Evolutionary conservation across 179 eudicot genomes (phyloP), one percentile per base, ranked within the genome.

Genomic region (Carnegiea gigantea): DNA sequence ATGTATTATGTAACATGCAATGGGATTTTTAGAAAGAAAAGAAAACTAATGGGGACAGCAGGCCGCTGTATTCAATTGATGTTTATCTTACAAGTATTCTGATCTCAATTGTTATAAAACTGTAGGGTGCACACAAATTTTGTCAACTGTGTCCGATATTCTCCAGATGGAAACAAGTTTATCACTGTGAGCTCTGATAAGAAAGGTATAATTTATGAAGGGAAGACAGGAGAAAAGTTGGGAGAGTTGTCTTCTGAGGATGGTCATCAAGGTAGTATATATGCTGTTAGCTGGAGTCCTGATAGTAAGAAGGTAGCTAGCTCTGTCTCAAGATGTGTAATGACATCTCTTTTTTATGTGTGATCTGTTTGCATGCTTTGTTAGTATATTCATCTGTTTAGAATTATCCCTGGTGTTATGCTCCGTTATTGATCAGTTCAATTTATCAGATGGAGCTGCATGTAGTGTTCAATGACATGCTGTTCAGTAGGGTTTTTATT

Each of bases 261-360:
- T 82, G 95, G 93, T 75, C 99, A 96, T 86, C 92, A 86, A 78
- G 99, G 99, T 65, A 96, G 98, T 87, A 91, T 96, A 80, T 96
- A 96, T 86, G 97, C 99, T 40, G 93, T 93, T 75, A 94, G 98
- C 87, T 96, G 99, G 99, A 93, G 98, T 81, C 92, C 96, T 65
- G 97, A 96, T 82, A 84, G 97, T 81, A 92, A 91, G 89, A 88
- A 94, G 94, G 99, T 89, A 84, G 77, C 70, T 33, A n/a, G 48
- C 21, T 40, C 15, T 5, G 43, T 73, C 33, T 46, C 23, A 23
- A 33, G 59, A 72, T 79, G 14, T 21, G 14, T 13, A 24, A 43
- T 23, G 73, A 40, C 8, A 36, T 76, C 38, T 54, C 9, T 21
- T 71, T 70, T 70, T 40, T n/a, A 13, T 10, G 8, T 43, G 20